These are phyloP conservation scores for Juglanconis sp. DNA, from an alignment of 2,329 filamentous ascomycete genomes.

Conservation along the genomic window DNA sequence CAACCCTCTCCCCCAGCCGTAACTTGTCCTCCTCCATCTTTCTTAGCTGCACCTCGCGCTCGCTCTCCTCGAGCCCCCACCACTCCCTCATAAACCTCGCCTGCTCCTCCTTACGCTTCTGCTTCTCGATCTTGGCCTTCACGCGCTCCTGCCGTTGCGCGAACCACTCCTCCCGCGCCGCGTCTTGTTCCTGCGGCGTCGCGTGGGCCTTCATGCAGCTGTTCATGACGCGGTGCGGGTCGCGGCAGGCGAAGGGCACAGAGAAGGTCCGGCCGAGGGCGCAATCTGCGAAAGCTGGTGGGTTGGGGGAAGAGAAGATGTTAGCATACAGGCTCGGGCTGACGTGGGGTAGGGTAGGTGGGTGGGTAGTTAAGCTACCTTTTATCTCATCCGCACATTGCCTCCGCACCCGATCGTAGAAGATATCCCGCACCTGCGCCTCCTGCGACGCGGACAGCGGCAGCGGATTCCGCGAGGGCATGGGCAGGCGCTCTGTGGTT, in stretches of 20 bases:
- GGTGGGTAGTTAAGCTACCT: slow-evolving; percentile 45
- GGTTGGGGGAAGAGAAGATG: not conserved
- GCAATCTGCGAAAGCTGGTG: slow-evolving; percentile 83
- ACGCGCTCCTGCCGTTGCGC: slow-evolving; percentile 68
- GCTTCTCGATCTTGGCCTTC: slow-evolving; percentile 62
- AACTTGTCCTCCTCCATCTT: slow-evolving; percentile 53
- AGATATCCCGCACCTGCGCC: slow-evolving; percentile 75
- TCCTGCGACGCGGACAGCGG: slow-evolving; percentile 81
- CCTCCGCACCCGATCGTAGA: slow-evolving; percentile 72
- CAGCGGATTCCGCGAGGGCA: slow-evolving; percentile 72
- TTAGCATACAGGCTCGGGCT: not conserved
- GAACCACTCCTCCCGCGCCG: slow-evolving; percentile 92
- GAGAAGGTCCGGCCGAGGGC: slow-evolving; percentile 81
- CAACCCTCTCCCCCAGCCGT: slow-evolving; percentile 49
- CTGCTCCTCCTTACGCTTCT: slow-evolving; percentile 57
- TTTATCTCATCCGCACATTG: slow-evolving; percentile 77
- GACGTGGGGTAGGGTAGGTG: not conserved
- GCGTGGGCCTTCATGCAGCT: slow-evolving; percentile 86
- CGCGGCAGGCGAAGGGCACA: slow-evolving; percentile 81
- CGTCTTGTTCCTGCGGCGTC: slow-evolving; percentile 80
- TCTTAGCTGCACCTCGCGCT: slow-evolving; percentile 44
- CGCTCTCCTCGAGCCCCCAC: slow-evolving; percentile 61
- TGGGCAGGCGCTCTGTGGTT: slow-evolving; percentile 29
- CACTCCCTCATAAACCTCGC: slow-evolving; percentile 64
- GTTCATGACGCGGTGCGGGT: slow-evolving; percentile 84